Conservation (phyloP, 306 rosid genomes). For the Hippophae gyantsensis region DNA sequence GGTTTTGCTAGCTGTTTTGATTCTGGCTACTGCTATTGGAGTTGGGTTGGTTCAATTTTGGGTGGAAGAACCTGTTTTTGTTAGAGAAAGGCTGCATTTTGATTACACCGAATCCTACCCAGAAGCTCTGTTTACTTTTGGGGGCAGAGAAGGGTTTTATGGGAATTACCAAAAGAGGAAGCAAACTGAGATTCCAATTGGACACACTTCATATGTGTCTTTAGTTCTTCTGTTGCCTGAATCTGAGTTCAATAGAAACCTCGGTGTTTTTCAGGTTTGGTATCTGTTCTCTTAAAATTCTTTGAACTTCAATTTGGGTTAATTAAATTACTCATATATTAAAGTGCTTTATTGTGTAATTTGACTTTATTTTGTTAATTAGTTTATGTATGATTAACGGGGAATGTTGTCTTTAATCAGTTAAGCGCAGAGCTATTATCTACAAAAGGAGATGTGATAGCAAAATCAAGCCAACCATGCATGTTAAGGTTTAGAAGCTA, state of each 20-base stretch:
- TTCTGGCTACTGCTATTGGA: constrained; percentile 38
- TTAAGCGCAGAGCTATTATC: constrained; percentile 54
- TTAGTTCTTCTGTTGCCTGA: constrained; percentile 67
- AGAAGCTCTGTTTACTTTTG: constrained; percentile 35
- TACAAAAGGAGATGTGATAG: constrained; percentile 38
- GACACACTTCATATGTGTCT: constrained; percentile 49
- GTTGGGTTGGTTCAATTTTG: constrained; percentile 39
- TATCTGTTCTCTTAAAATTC: too few species aligned
- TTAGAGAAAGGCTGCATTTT: constrained; percentile 43
- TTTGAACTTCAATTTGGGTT: too few species aligned
- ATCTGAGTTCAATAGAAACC: constrained; percentile 56
- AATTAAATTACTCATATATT: too few species aligned
- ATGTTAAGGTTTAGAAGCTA: constrained; percentile 67
- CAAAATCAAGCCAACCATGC: constrained; percentile 63
- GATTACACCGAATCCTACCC: constrained; percentile 66
- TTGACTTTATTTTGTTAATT: too few species aligned
- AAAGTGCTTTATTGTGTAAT: too few species aligned
- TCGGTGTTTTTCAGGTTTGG: constrained; percentile 78
- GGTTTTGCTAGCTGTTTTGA: constrained; percentile 33
- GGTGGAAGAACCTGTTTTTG: constrained; percentile 61
- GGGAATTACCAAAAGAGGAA: constrained; percentile 17
- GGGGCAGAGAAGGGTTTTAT: constrained; percentile 5
- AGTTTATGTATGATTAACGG: too few species aligned
- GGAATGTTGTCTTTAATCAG: constrained; percentile 16
- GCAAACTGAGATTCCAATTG: constrained; percentile 44